Base-by-base conservation (phyloP, 2,329 filamentous ascomycete genomes). In the Clarireedia paspali region DNA sequence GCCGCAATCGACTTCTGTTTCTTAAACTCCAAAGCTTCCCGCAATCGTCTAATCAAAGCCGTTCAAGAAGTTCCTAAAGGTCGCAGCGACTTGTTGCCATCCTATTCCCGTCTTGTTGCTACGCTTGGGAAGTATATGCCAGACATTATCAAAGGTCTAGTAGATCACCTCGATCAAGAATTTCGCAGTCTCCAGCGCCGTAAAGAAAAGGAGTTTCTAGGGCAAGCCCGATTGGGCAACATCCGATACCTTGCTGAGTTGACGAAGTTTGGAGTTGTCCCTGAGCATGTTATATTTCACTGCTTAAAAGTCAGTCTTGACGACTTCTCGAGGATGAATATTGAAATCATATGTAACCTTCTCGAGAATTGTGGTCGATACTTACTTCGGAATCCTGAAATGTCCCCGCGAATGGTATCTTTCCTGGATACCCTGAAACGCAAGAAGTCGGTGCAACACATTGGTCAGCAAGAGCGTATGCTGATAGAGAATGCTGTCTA, bases 321-420 rank as follows among this genome's bases (percentile, higher is more conserved):
- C 66, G 94, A 99, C 67, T 99, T 99, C 68, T 96, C 94, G 2
- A 83, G 92, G 59, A 96, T 96, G 88, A 99, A 99, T 67, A 96
- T 99, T 61, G 95, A 99, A 71, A 96, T 99, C 64, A 92, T 99
- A 61, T 95, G 91, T 67, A 95, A 95, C 67, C 77, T 99, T 27
- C 79, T 99, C 23, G 94, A 99, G 70, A 97, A 97, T 62, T 99
- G 95, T 67, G 94, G 94, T 45, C 84, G 94, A 17, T 99, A 96
- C 71, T 77, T 99, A 23, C 79, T 99, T 57, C 89, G 92, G 50
- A 97, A 94, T 63, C 86, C 90, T 0, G 91, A 97, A 60, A 97
- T 95, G 0, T 87, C 89, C 9, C 92, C 92, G 7, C 85, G 94
- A 45, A 99, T 99, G 94, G 77, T 80, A 1, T 92, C 89, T 0